These are phyloP conservation scores for Emmonsia crescens DNA, from an alignment of 2,329 filamentous ascomycete genomes.

Conservation along the genomic window DNA sequence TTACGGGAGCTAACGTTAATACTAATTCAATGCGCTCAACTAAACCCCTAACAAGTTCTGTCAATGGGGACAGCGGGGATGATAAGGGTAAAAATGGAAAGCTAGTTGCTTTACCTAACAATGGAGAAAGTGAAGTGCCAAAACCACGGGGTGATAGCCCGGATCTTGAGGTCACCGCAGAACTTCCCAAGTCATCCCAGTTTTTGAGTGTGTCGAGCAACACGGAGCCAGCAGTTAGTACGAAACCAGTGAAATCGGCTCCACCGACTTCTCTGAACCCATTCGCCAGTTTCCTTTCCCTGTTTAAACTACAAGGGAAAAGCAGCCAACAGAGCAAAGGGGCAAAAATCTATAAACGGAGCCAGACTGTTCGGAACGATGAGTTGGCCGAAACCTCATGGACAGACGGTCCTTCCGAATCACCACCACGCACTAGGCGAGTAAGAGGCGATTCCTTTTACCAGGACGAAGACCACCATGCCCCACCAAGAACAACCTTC, in stretches of 20 bases:
- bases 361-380: conserved; percentile 54
- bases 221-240: conserved; percentile 21
- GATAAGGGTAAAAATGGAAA: conserved; percentile 2
- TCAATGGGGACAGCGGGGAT: conserved; percentile 5
- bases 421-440: conserved; percentile 19
- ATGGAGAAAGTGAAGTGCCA: not conserved
- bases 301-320: conserved; percentile 56
- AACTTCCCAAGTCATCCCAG: conserved; percentile 12
- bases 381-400: not conserved
- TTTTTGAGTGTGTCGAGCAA: conserved; percentile 12
- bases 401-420: not conserved
- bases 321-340: conserved; percentile 34
- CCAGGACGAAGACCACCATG: conserved; percentile 43
- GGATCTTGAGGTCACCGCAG: conserved; percentile 4
- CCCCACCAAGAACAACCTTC: conserved; percentile 81
- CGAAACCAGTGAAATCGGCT: conserved; percentile 13
- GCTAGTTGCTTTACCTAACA: not conserved
- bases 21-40: conserved; percentile 36
- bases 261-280: conserved; percentile 36
- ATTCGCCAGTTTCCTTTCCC: conserved; percentile 56
- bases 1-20: conserved; percentile 60
- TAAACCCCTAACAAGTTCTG: conserved; percentile 7
- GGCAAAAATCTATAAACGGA: conserved; percentile 61
- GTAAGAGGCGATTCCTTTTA: conserved; percentile 42
- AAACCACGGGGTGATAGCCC: not conserved